phyloP scores from a whole-genome alignment of 306 rosid genomes.

The Neltuma alba region DNA sequence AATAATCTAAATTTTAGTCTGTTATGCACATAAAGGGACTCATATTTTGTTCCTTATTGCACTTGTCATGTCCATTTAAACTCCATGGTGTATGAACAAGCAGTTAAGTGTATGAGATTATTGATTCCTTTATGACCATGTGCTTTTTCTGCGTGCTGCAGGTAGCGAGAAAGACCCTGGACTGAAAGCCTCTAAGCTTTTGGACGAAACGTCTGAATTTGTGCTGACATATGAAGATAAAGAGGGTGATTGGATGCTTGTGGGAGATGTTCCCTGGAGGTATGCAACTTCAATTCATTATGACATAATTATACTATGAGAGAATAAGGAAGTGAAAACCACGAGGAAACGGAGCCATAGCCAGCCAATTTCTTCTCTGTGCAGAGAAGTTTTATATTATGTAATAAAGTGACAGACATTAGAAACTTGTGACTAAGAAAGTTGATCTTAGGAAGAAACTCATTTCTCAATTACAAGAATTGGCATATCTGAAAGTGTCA shows the following conservation, averaged over 20 bases:
- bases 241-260: slow-evolving; percentile 81
- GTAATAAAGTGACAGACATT: background rate
- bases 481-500: too few species aligned
- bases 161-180: slow-evolving; percentile 47
- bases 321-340: background rate
- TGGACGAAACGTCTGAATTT: slow-evolving; percentile 71
- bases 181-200: slow-evolving; percentile 54
- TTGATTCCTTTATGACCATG: slow-evolving; percentile 7
- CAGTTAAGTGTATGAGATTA: background rate
- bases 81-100: background rate
- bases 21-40: too few species aligned
- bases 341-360: background rate
- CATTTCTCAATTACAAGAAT: background rate
- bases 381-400: background rate
- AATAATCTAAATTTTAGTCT: too few species aligned
- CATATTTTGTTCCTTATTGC: too few species aligned
- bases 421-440: background rate
- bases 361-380: slow-evolving; percentile 1
- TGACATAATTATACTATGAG: background rate
- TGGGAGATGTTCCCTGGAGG: slow-evolving; percentile 86
- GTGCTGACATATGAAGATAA: slow-evolving; percentile 77
- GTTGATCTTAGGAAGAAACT: background rate
- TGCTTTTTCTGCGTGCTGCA: slow-evolving; percentile 9
- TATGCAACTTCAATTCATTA: slow-evolving; percentile 30
- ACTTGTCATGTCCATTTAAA: background rate